Evolutionary conservation across 306 rosid genomes (phyloP).

Genomic region (Cicer judaicum): DNA sequence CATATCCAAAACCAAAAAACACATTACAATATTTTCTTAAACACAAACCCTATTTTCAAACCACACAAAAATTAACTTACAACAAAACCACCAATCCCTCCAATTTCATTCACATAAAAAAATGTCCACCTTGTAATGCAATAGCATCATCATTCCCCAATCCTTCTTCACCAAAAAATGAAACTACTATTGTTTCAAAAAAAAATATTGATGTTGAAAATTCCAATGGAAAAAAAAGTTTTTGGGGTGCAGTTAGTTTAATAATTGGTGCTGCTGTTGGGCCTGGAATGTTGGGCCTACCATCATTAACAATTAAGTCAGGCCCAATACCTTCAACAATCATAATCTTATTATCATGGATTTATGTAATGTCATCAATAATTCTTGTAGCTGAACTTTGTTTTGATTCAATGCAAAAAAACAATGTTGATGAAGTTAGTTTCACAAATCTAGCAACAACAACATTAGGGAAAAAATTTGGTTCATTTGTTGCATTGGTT

Average conservation of each 20-base stretch:
- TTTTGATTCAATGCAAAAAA: conserved; percentile 63
- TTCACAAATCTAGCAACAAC: conserved; percentile 59
- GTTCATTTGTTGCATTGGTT: conserved; percentile 59
- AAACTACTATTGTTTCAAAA: background rate
- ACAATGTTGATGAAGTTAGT: conserved; percentile 60
- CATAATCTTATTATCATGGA: conserved; percentile 55
- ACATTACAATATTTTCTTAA: background rate
- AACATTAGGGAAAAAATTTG: conserved; percentile 49
- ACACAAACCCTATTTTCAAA: background rate
- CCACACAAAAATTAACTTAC: background rate
- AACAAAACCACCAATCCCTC: background rate
- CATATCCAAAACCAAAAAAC: conserved; percentile 5
- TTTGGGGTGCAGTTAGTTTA: conserved; percentile 69
- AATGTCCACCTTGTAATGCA: background rate
- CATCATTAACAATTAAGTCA: conserved; percentile 54
- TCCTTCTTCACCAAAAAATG: background rate
- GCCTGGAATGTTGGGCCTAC: conserved; percentile 65
- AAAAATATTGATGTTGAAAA: no score
- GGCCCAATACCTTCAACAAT: conserved; percentile 66
- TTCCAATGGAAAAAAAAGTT: conserved; percentile 39
- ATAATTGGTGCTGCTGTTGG: conserved; percentile 63
- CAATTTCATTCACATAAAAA: background rate
- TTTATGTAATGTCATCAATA: conserved; percentile 65
- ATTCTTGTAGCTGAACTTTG: conserved; percentile 63
- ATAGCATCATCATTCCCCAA: background rate